Base-by-base conservation (phyloP, 2,329 filamentous ascomycete genomes). In the Cryphonectria parasitica region DNA sequence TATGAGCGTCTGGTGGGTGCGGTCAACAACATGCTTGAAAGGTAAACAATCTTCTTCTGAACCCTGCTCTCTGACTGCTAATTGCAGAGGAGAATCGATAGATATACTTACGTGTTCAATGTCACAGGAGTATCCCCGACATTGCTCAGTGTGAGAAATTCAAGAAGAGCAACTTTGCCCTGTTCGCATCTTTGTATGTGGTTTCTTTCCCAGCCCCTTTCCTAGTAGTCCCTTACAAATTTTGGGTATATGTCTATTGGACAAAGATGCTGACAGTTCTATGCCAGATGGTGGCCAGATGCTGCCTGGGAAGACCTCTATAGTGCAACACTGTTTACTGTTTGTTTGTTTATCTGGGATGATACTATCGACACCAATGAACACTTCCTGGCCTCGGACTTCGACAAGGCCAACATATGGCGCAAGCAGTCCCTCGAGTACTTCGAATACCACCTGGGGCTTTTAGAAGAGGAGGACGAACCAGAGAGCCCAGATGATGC, bases 341-440 rank as follows among this genome's bases (percentile, higher is more conserved):
- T 79, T 10, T 79, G 78, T 75, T 77, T 79, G 49, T 80, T 80
- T 67, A 75, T 78, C 45, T 80, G 78, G 78, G 78, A 80, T 67
- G 79, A 79, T 52, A 77, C 78, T 19, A 77, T 80, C 49, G 78
- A 80, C 65, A 77, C 75, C 1, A 76, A 77, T 52, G 78, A 80
- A 28, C 78, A 78, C 28, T 76, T 77, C 41, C 76, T 79, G 28
- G 75, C 78, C 0, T 70, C 68, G 2, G 73, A 77, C 69, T 77
- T 79, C 62, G 74, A 75, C 15, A 64, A 75, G 25, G 77, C 77
- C 5, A 76, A 75, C 52, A 70, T 72, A 36, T 79, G 78, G 71
- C 77, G 79, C 36, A 69, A 69, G 62, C 74, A 77, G 62, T 78
- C 78, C 3, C 76, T 79, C 13, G 69, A 62, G 31, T 79, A 77